These are phyloP conservation scores for Phialophora verrucosa DNA, from an alignment of 2,329 filamentous ascomycete genomes.

Conservation along the genomic window DNA sequence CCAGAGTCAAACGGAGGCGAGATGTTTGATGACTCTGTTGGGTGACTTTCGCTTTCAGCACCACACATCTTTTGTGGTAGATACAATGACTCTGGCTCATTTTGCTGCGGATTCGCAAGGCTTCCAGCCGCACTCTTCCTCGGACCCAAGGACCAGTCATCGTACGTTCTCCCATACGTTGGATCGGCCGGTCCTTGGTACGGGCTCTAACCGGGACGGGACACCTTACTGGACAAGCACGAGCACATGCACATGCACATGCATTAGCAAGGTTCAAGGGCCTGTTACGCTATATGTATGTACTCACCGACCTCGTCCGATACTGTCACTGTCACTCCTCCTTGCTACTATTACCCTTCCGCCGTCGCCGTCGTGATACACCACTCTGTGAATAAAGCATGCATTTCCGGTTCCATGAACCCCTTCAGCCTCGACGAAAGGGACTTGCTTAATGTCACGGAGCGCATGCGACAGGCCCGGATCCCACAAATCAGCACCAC, in stretches of 20 bases:
- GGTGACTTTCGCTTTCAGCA: not conserved
- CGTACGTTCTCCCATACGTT: not conserved
- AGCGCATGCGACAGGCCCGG: slow-evolving; percentile 4
- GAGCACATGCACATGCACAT: not conserved
- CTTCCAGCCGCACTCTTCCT: not conserved
- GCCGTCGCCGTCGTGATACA: not conserved
- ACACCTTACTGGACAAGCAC: not conserved
- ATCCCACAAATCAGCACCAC: slow-evolving; percentile 2
- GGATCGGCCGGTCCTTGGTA: not conserved
- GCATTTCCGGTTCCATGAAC: slow-evolving; percentile 13
- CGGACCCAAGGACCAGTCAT: not conserved
- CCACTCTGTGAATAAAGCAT: not conserved
- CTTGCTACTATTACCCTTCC: not conserved
- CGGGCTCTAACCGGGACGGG: not conserved
- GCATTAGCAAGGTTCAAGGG: not conserved
- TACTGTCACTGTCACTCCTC: not conserved
- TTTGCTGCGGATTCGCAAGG: not conserved
- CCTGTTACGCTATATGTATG: not conserved
- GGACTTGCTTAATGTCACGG: slow-evolving; percentile 9
- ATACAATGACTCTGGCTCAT: not conserved
- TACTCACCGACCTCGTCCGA: not conserved
- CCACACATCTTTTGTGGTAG: not conserved
- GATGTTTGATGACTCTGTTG: not conserved
- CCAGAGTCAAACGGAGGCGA: not conserved
- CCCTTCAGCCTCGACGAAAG: slow-evolving; percentile 10